These are phyloP conservation scores for Crucibulum laeve DNA, from an alignment of 768 basidiomycete genomes.

Conservation along the genomic window DNA sequence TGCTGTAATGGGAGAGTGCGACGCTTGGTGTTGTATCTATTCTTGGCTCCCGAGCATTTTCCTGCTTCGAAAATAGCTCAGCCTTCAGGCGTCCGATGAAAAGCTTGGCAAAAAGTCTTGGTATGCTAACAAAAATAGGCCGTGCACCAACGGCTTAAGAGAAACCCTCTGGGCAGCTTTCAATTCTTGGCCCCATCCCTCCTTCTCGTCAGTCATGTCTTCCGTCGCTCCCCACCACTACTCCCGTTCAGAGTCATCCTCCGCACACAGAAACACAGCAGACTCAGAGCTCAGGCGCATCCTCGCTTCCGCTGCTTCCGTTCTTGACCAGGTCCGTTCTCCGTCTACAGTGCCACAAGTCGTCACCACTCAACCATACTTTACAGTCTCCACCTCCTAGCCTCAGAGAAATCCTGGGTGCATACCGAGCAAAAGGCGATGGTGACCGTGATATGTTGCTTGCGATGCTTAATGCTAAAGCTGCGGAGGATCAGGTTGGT, in stretches of 20 bases:
- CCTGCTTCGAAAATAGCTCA: slow-evolving; percentile 37
- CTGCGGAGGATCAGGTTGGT: slow-evolving; percentile 86
- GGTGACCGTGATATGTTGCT: slow-evolving; percentile 91
- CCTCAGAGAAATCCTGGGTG: slow-evolving; percentile 80
- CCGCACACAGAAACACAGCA: slow-evolving; percentile 16
- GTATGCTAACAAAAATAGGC: slow-evolving; percentile 40
- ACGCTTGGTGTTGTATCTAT: slow-evolving; percentile 9
- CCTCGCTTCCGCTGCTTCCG: slow-evolving; percentile 30
- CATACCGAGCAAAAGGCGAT: slow-evolving; percentile 82
- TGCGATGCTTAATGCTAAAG: slow-evolving; percentile 88
- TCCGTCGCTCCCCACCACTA: slow-evolving; percentile 24
- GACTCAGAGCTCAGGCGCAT: slow-evolving; percentile 30
- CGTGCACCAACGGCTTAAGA: slow-evolving; percentile 39
- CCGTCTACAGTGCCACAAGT: slow-evolving; percentile 3
- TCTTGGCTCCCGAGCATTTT: slow-evolving; percentile 27
- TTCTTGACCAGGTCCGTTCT: slow-evolving; percentile 37
- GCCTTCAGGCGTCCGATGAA: slow-evolving; percentile 16
- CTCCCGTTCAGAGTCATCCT: slow-evolving; percentile 21
- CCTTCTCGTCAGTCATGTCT: slow-evolving; percentile 29
- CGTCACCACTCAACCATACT: slow-evolving; percentile 15
- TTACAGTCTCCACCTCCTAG: slow-evolving; percentile 71
- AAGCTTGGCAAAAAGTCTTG: slow-evolving; percentile 47
- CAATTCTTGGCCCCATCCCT: slow-evolving; percentile 35
- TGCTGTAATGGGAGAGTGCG: not conserved
- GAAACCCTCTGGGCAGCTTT: slow-evolving; percentile 30